These are phyloP conservation scores for Fusarium odoratissimum DNA, from an alignment of 2,329 filamentous ascomycete genomes.

Conservation along the genomic window DNA sequence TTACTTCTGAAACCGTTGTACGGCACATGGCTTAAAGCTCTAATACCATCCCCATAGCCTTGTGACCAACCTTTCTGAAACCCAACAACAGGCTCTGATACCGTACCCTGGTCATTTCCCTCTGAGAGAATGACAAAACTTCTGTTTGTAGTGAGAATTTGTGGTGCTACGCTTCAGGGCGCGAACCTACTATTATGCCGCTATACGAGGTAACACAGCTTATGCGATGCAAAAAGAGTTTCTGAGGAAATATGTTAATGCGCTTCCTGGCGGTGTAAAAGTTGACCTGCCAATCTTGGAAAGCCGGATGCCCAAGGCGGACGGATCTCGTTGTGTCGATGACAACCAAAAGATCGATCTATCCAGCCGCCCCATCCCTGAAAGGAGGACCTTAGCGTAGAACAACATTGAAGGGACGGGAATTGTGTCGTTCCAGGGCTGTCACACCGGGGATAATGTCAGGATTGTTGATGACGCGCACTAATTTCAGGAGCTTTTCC, in stretches of 20 bases:
- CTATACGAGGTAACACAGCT: background rate
- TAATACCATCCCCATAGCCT: accelerated
- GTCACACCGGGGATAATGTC: background rate
- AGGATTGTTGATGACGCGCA: background rate
- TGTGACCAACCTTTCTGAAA: background rate
- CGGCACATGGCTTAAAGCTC: accelerated
- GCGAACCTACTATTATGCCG: too few relatives aligned
- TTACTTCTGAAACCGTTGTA: accelerated
- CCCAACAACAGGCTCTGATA: background rate
- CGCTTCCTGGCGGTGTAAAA: background rate
- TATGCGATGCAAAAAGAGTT: background rate
- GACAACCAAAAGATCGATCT: constrained; percentile 14
- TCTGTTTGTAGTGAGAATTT: background rate
- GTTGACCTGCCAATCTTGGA: background rate
- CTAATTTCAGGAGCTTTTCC: too few relatives aligned
- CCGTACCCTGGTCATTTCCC: background rate
- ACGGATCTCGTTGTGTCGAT: background rate
- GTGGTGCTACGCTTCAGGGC: background rate
- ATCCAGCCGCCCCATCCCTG: background rate
- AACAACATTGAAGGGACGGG: too few relatives aligned
- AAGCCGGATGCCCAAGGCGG: background rate
- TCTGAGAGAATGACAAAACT: background rate
- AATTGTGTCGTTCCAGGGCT: background rate
- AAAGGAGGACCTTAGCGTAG: background rate
- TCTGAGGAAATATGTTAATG: background rate